Percentiles rank a stretch among this genome's conserved stretches.
Evolutionary conservation across 805 yeast species (phyloP).

Genomic region (Yamadazyma kitorensis): DNA sequence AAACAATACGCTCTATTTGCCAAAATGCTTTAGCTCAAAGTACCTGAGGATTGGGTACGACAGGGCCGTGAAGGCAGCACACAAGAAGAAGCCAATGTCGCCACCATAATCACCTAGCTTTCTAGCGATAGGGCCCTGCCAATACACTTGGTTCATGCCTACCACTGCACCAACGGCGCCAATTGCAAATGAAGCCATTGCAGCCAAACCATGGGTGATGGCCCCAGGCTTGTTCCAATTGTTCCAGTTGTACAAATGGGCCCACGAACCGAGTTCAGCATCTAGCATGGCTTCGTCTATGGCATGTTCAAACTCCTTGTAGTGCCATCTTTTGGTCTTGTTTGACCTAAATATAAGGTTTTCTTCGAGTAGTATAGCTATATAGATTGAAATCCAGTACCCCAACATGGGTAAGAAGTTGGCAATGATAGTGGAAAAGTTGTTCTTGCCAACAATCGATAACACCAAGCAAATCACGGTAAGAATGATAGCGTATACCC

Average conservation of each 20-base stretch:
- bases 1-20: constrained; percentile 25
- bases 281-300: constrained; percentile 7
- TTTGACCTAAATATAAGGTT: constrained; percentile 76
- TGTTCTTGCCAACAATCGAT: constrained; percentile 77
- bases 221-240: constrained; percentile 26
- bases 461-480: constrained; percentile 42
- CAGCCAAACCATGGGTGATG: constrained; percentile 49
- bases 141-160: constrained; percentile 90
- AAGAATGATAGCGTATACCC: constrained; percentile 34
- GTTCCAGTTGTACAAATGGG: constrained; percentile 26
- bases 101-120: constrained; percentile 70
- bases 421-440: constrained; percentile 67
- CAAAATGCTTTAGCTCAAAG: constrained; percentile 62
- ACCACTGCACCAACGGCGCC: constrained; percentile 84
- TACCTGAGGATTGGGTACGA: constrained; percentile 58
- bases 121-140: constrained; percentile 66
- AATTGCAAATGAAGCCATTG: constrained; percentile 73
- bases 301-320: constrained; percentile 54
- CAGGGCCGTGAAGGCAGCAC: constrained; percentile 61
- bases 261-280: constrained; percentile 5
- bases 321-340: constrained; percentile 55
- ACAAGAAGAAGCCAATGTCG: constrained; percentile 83
- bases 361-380: constrained; percentile 71
- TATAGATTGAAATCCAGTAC: constrained; percentile 86
- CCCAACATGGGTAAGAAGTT: constrained; percentile 90